Evolutionary conservation across 164 flowering plant species (phyloP), one percentile per base, ranked within the genome.

Genomic region (Tetracentron sinense): DNA sequence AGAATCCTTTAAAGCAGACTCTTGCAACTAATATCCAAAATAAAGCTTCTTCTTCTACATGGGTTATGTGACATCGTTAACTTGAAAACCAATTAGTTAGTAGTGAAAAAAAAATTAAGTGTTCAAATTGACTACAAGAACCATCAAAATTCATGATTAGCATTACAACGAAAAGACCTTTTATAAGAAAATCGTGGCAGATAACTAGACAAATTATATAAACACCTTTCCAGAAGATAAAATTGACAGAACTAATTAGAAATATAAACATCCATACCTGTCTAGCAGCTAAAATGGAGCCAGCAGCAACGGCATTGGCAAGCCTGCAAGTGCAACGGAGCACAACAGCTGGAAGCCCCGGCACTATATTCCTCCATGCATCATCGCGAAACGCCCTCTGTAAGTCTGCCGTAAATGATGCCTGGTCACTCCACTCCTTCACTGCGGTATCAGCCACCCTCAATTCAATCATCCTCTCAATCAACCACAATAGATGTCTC

Each of bases 391-490:
- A 86, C 2, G 89, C 91, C 77, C 95, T 76, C 83, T 80, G 89
- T 77, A 90, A 76, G 77, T 90, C 91, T 2, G 82, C 79, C 0
- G 94, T 77, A 29, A 89, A 83, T 0, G 83, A 53, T 0, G 80
- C 70, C 77, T 85, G 91, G 35, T 89, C 86, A 49, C 96, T 89
- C 96, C 96, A 93, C 65, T 79, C 83, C 69, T 75, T 76, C 54
- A 83, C 96, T 0, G 98, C 98, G 0, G 47, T 55, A 64, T 93
- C 91, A 0, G 98, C 98, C 55, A 91, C 90, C 62, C 76, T 77
- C 72, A 93, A 71, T 72, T 93, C 98, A 62, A 89, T 82, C 98
- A 93, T 91, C 79, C 92, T 81, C 83, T 93, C 98, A 54, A 93
- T 77, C 73, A 93, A 62, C 98, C 98, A 93, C 68, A 82, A 42